Evolutionary conservation across 2,329 filamentous ascomycete genomes (phyloP), one percentile per base, ranked within the genome.

Genomic region (Beauveria bassiana): DNA sequence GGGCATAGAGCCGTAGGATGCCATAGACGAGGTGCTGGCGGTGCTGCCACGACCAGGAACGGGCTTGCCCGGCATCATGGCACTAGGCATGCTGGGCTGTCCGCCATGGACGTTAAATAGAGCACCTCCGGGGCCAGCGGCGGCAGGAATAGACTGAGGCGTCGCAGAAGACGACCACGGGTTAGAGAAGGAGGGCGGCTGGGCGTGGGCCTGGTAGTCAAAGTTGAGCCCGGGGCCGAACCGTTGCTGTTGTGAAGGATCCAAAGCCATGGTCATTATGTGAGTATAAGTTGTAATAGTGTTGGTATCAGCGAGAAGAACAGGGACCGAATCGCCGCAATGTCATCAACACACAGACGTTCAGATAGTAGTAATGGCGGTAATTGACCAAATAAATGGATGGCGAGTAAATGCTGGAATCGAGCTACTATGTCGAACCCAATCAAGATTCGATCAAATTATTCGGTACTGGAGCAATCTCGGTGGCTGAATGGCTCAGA

Each of bases 221-320:
- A 93, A 95, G 75, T 85, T 86, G 79, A 96, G 77, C 73, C 83
- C 77, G 72, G 82, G 84, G 71, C 84, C 90, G 78, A 89, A 90
- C 74, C 86, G 85, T 79, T 86, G 90, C 78, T 93, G 91, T 75
- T 93, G 91, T 75, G 92, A 90, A 71, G 86, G 86, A 79, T 96
- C 91, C 80, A 96, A 86, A 76, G 93, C 90, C 91, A 96, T 96
- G 79, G 91, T 95, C 92, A 96, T 96, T 75, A 76, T 86, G 78
- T 67, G 70, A 65, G 61, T 24, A 8, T 43, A 46, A 61, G 45
- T 38, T 10, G 42, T 22, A 34, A 24, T 10, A 51, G 42, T 2
- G 50, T n/a, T 53, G 58, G 42, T 51, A 20, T 50, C 20, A 26
- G 54, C 16, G 40, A 46, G 20, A 22, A 45, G 64, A 22, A 64